Percentiles rank a stretch among this genome's conserved stretches.
Conservation (phyloP, 2,329 filamentous ascomycete species). For the Penicillium frequentans region DNA sequence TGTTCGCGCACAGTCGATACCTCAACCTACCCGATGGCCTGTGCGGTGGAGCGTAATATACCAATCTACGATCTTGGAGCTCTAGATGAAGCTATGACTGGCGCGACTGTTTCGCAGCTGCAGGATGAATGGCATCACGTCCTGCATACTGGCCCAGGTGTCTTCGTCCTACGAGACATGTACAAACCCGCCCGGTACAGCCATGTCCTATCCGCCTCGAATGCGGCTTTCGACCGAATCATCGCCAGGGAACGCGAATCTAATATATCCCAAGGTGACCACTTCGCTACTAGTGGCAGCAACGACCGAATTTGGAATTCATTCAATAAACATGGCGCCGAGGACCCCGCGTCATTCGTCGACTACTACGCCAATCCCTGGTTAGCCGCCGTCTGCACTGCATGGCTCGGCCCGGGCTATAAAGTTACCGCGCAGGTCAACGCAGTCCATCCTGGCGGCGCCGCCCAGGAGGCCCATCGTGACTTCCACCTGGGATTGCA, state of each 20-base stretch:
- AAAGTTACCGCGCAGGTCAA: slow-evolving; percentile 64
- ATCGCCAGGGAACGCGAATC: slow-evolving; percentile 47
- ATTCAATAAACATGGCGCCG: slow-evolving; percentile 60
- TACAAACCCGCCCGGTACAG: slow-evolving; percentile 40
- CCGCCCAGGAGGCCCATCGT: slow-evolving; percentile 58
- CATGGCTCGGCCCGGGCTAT: slow-evolving; percentile 63
- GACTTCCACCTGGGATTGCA: slow-evolving; percentile 68
- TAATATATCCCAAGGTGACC: slow-evolving; percentile 53
- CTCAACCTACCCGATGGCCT: slow-evolving; percentile 51
- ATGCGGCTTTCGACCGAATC: slow-evolving; percentile 50
- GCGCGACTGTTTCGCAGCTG: slow-evolving; percentile 38
- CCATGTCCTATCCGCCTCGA: slow-evolving; percentile 48
- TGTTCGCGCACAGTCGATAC: slow-evolving; percentile 42
- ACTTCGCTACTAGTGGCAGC: slow-evolving; percentile 57
- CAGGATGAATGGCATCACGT: slow-evolving; percentile 64
- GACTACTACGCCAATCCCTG: slow-evolving; percentile 63
- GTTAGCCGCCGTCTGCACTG: slow-evolving; percentile 52
- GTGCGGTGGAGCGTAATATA: slow-evolving; percentile 50
- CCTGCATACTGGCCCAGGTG: slow-evolving; percentile 58
- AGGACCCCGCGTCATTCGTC: slow-evolving; percentile 54
- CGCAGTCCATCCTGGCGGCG: slow-evolving; percentile 59
- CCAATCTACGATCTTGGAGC: slow-evolving; percentile 55
- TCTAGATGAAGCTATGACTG: slow-evolving; percentile 33
- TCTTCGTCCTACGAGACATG: slow-evolving; percentile 59
- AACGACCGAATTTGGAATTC: slow-evolving; percentile 68